Base-by-base conservation (phyloP, 345 rosid species). In the Draba incana region DNA sequence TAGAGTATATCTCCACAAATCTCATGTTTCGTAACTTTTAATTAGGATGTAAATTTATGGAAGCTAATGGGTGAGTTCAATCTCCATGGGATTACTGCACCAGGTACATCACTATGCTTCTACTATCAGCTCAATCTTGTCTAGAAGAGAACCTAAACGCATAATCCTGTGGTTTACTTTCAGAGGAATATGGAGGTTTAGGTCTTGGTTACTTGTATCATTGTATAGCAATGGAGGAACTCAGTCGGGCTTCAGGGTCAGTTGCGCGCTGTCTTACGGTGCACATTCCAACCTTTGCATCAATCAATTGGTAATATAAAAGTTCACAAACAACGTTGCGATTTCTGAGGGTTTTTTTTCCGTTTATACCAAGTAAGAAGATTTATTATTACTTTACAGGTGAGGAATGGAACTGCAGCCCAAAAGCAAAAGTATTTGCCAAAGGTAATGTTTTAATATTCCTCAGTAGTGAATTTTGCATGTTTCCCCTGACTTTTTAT, bases 161-260 rank as follows among this genome's bases (percentile, higher is more conserved):
- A n/a, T 58, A 14, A 25, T 57, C 8, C 15, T 33, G 1, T 61
- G 28, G 24, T 68, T 63, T 15, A 70, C 42, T 55, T 78, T 52
- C 48, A 93, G 98, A 88, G 94, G 97, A 85, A 73, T 85, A 85
- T 77, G 98, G 98, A 76, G 97, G 98, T 52, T 84, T 93, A 75
- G 96, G 97, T 56, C 98, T 93, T 71, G 97, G 97, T 75, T 93
- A 93, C 75, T 78, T 90, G 84, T 93, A 86, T 70, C 97, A 90
- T 61, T 90, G 98, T 69, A 76, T 90, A 75, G 96, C 96, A 5
- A 70, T 93, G 89, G 98, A 93, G 74, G 96, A 90, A 79, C 78
- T 93, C 76, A 90, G 96, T 62, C 86, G 89, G 38, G 97, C 98
- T 27, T 93, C 98, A 0, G 96, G 94, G 14, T 90, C 97, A 4